phyloP scores from a whole-genome alignment of 371 early-diverging fungal genomes.

The Mucor circinelloides region DNA sequence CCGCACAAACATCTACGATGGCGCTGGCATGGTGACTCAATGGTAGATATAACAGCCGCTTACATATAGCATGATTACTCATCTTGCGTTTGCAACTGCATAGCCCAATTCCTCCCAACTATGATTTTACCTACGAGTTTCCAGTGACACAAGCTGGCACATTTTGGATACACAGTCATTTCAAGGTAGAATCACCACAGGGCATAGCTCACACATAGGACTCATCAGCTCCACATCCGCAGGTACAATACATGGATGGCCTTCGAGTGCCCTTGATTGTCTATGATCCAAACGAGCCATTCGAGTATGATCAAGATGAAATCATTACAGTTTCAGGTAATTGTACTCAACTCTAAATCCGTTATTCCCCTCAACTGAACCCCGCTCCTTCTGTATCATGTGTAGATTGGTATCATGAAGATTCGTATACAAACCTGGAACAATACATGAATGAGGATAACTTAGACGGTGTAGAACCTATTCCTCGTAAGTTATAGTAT shows the following conservation, averaged over 20 bases:
- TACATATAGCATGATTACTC: neutral
- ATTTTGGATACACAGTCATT: slow-evolving; percentile 35
- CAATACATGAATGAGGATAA: slow-evolving; percentile 54
- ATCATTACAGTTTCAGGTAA: slow-evolving; percentile 54
- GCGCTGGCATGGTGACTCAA: slow-evolving; percentile 67
- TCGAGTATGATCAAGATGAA: slow-evolving; percentile 69
- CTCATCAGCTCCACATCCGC: neutral
- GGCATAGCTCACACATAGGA: neutral
- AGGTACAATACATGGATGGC: slow-evolving; percentile 80
- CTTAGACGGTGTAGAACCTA: slow-evolving; percentile 62
- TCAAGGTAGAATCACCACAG: slow-evolving; percentile 19
- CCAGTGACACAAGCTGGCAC: slow-evolving; percentile 42
- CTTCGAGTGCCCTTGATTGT: slow-evolving; percentile 74
- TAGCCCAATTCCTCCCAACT: slow-evolving; percentile 34
- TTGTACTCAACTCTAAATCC: neutral
- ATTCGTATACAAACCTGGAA: slow-evolving; percentile 39
- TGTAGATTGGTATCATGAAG: slow-evolving; percentile 65
- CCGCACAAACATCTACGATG: slow-evolving; percentile 63
- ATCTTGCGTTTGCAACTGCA: neutral
- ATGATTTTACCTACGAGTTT: slow-evolving; percentile 63
- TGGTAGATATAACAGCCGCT: slow-evolving; percentile 32
- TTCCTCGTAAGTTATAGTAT: slow-evolving; percentile 39
- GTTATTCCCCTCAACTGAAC: neutral
- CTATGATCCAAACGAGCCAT: slow-evolving; percentile 55
- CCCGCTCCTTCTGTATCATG: neutral